A percentile compares a stretch with the other conserved stretches of the same genome.
phyloP scores from a whole-genome alignment of 192 early-diverging fungal species.

The Mortierella hygrophila region DNA sequence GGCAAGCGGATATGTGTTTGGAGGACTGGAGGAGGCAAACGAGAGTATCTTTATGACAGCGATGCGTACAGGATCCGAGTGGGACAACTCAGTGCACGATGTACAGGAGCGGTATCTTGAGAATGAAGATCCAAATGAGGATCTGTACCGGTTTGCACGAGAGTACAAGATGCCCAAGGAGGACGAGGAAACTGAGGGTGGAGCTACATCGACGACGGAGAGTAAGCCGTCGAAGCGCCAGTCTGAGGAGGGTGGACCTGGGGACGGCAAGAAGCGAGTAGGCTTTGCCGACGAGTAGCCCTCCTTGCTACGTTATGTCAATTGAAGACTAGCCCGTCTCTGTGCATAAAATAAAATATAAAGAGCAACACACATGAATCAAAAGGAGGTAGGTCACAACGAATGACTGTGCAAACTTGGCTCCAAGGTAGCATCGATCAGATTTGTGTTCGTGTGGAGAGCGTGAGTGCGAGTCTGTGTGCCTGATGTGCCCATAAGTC shows the following conservation, averaged over 20 bases:
- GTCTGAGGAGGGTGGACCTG: not conserved
- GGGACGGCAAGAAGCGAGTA: constrained; percentile 21
- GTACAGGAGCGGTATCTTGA: constrained; percentile 53
- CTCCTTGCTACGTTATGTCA: not conserved
- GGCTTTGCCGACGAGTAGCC: constrained; percentile 24
- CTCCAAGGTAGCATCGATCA: no score
- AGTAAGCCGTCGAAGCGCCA: not conserved
- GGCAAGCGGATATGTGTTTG: constrained; percentile 93
- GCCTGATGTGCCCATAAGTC: not conserved
- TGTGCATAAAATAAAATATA: not conserved
- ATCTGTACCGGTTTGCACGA: constrained; percentile 44
- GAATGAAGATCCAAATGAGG: constrained; percentile 23
- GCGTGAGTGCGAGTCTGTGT: not conserved
- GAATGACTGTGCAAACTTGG: no score
- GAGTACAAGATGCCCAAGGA: constrained; percentile 38
- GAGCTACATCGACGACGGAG: not conserved
- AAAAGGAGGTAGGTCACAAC: no score
- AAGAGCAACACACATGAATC: not conserved
- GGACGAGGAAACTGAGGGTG: not conserved
- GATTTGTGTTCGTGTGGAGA: not conserved
- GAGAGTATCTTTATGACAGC: constrained; percentile 80
- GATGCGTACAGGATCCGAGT: constrained; percentile 58
- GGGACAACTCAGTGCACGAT: constrained; percentile 39
- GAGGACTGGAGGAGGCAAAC: constrained; percentile 80
- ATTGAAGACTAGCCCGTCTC: not conserved